Percentiles rank a stretch among this genome's conserved stretches.
Evolutionary conservation across 768 basidiomycete species (phyloP).

Genomic region (Auricularia sp.): DNA sequence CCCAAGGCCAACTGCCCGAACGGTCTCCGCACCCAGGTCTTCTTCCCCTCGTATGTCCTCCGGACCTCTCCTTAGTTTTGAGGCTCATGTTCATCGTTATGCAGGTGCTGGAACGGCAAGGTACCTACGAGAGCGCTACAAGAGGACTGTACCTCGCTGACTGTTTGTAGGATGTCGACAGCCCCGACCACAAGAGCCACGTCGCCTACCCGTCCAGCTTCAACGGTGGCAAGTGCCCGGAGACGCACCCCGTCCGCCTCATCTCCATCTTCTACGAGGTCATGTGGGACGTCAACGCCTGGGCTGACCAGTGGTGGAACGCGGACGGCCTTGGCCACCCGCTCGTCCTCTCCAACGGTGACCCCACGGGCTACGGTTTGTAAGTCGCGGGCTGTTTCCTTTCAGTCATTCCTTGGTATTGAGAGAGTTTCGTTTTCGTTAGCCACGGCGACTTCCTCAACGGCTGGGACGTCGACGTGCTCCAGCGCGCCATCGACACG

Average conservation of each 20-base stretch:
- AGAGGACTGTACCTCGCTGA: neutral
- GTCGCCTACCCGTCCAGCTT: constrained; percentile 19
- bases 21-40: constrained; percentile 12
- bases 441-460: constrained; percentile 4
- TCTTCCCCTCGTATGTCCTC: constrained; percentile 7
- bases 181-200: constrained; percentile 29
- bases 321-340: neutral
- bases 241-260: constrained; percentile 12
- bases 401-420: neutral
- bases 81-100: neutral
- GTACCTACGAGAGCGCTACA: neutral
- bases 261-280: constrained; percentile 15
- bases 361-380: constrained; percentile 1
- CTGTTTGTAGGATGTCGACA: constrained; percentile 21
- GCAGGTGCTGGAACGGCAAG: constrained; percentile 29
- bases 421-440: neutral
- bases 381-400: neutral
- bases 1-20: constrained; percentile 2
- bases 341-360: constrained; percentile 1
- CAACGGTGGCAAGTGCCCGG: constrained; percentile 11
- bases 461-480: constrained; percentile 13
- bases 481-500: constrained; percentile 13
- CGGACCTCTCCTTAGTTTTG: neutral
- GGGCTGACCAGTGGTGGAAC: constrained; percentile 2
- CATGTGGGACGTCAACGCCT: constrained; percentile 8